A percentile compares a stretch with the other conserved stretches of the same genome.
Conservation (phyloP, 352 stramenopile species). For the Globisporangium camurandrum region DNA sequence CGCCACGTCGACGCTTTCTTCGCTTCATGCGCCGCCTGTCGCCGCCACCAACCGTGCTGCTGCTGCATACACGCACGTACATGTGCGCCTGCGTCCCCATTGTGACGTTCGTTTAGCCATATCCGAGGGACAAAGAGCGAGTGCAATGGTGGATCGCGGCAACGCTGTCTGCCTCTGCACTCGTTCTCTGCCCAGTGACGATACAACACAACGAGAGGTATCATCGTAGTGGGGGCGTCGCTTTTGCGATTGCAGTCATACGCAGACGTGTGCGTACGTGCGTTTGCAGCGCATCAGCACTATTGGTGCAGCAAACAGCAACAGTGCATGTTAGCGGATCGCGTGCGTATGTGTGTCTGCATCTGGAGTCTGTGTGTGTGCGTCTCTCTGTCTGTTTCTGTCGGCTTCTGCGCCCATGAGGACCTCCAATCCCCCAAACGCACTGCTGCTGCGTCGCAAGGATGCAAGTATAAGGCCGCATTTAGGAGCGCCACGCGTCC, state of each 20-base stretch:
- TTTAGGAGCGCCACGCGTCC: slow-evolving; percentile 11
- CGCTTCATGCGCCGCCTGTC: too few relatives aligned
- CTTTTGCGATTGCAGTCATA: not conserved
- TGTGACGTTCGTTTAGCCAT: slow-evolving; percentile 23
- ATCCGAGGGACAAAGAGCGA: slow-evolving; percentile 13
- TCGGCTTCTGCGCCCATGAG: too few relatives aligned
- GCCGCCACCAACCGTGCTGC: too few relatives aligned
- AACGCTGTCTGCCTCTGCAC: too few relatives aligned
- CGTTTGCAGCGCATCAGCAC: not conserved
- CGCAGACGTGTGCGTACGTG: not conserved
- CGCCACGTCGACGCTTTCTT: too few relatives aligned
- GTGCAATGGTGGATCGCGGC: not conserved
- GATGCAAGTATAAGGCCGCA: slow-evolving; percentile 25
- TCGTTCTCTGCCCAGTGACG: slow-evolving; percentile 13
- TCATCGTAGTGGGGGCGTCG: not conserved
- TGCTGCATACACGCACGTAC: not conserved
- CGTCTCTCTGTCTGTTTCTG: too few relatives aligned
- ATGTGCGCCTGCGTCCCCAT: not conserved
- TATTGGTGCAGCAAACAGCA: too few relatives aligned
- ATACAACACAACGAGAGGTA: slow-evolving; percentile 16
- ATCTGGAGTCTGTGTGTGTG: not conserved
- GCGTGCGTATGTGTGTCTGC: not conserved
- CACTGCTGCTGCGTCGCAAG: slow-evolving; percentile 1
- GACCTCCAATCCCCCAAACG: too few relatives aligned
- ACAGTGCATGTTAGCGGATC: too few relatives aligned